Evolutionary conservation across 2,329 filamentous ascomycete genomes (phyloP), one percentile per base, ranked within the genome.

Genomic region (Aspergillus sp.): DNA sequence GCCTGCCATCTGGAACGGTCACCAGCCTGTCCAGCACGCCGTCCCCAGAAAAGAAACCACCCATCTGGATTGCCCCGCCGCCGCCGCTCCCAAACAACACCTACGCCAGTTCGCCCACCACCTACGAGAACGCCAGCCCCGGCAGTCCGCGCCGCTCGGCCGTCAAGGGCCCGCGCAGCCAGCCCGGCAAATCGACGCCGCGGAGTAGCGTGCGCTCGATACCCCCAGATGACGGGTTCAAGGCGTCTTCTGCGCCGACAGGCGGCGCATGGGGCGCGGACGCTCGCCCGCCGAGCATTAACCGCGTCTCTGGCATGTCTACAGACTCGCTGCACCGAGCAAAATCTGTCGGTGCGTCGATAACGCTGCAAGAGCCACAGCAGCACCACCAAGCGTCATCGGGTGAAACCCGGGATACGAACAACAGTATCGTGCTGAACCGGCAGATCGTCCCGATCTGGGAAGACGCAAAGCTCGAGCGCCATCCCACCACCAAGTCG

Each of bases 401-500:
- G 16, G 47, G 52, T 4, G 20, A 43, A 17, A 55, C 50, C 22
- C 22, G 20, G 56, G 55, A 5, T 11, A 11, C 33, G 33, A 20
- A n/a, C 33, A 45, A 48, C 14, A 53, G 53, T 10, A 58, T 50
- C 20, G 49, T 57, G 9, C 54, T 60, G 7, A 60, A 56, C 11
- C 61, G 63, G n/a, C 58, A 60, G 17, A 60, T 61, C 9, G 62
- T 72, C 8, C 69, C 67, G 1, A 74, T 75, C 45, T 75, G 70
- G 66, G 73, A 75, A 60, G 72, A 74, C 49, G 60, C 56, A 22
- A 62, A 58, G 33, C 51, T 61, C 8, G 59, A 20, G 35, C 45
- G n/a, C 43, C 53, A 35, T 11, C 30, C 45, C 52, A 60, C 50
- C 50, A 55, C 35, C 19, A 47, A 48, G 40, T 32, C 64, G 52